Percentiles rank a stretch among this genome's conserved stretches.
phyloP scores from a whole-genome alignment of 2,329 filamentous ascomycete species.

The Neonectria sp. region DNA sequence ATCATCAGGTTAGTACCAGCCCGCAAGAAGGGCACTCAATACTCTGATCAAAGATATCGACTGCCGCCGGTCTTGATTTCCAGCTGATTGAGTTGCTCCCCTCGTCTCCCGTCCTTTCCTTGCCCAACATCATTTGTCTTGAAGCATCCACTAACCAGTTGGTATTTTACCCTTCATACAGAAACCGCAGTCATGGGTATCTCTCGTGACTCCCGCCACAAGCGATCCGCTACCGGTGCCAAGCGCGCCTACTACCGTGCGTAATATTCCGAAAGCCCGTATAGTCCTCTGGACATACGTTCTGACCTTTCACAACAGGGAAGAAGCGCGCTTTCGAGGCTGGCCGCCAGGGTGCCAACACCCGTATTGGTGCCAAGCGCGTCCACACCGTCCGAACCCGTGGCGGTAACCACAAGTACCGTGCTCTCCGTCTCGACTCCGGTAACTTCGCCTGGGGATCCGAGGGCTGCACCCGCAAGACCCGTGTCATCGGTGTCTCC shows the following conservation, averaged over 20 bases:
- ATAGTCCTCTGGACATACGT: slow-evolving; percentile 73
- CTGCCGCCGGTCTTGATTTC: slow-evolving; percentile 40
- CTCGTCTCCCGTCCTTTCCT: slow-evolving; percentile 22
- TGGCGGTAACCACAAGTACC: slow-evolving; percentile 99
- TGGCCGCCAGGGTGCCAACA: slow-evolving; percentile 99
- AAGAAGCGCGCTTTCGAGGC: slow-evolving; percentile 99
- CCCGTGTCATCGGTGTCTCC: slow-evolving; percentile 97
- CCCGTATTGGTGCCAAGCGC: slow-evolving; percentile 97
- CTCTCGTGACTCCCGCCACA: slow-evolving; percentile 99
- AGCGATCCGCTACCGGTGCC: slow-evolving; percentile 98
- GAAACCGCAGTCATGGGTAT: slow-evolving; percentile 96
- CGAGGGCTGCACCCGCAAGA: slow-evolving; percentile 98
- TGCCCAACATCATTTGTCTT: slow-evolving; percentile 8
- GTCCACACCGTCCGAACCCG: slow-evolving; percentile 97
- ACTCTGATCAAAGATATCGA: slow-evolving; percentile 43
- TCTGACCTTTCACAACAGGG: slow-evolving; percentile 82
- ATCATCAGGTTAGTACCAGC: slow-evolving; percentile 64
- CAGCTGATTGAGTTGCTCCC: slow-evolving; percentile 41
- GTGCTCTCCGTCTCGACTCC: slow-evolving; percentile 96
- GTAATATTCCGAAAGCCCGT: slow-evolving; percentile 78
- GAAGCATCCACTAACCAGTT: slow-evolving; percentile 41
- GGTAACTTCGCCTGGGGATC: slow-evolving; percentile 99
- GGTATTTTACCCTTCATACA: slow-evolving; percentile 55
- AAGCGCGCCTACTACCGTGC: slow-evolving; percentile 95
- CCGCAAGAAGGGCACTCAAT: slow-evolving; percentile 40